Evolutionary conservation across 768 basidiomycete species (phyloP), one percentile per base, ranked within the genome.

Genomic region (Pleurotus djamor): DNA sequence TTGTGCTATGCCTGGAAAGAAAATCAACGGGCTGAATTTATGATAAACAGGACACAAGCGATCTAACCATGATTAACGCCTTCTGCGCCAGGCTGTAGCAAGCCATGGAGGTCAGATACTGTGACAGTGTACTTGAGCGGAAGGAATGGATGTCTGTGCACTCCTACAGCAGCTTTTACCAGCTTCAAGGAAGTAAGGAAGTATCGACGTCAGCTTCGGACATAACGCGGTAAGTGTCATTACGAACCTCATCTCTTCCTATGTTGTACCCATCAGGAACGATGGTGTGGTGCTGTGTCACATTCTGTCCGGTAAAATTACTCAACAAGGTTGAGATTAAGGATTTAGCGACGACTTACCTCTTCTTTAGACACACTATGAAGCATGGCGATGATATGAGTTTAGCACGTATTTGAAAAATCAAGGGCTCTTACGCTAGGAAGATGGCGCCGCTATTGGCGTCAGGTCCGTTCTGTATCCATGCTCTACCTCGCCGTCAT

Each of bases 371-470:
- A 83, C 10, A 81, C 77, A 3, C 83, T 82, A 59, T 32, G 45
- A 9, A 37, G 13, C 7, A 49, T 3, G 33, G 35, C 38, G 5
- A 50, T 38, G 33, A 50, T 36, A 16, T 48, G 28, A 21, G 37
- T 9, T 36, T 13, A 1, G 13, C 3, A 28, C 1, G 28, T 16
- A 34, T 17, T 44, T 36, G 32, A 7, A 9, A 13, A 3, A 8
- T 6, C 41, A 33, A 36, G 28, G 34, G 2, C 1, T 71, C 83
- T 64, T 67, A 85, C 83, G 83, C 84, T 16, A 86, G 74, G 69
- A 89, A 91, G 33, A 88, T 68, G 3, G 86, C 87, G 3, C 77
- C 78, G 28, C 72, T 76, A 60, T 78, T 64, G 4, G 74, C 76
- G 13, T 33, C 17, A 3, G 81, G 67, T 1, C 87, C 87, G 61